Conservation (phyloP, 1,284 basidiomycete species). For the Hemileia vastatrix region DNA sequence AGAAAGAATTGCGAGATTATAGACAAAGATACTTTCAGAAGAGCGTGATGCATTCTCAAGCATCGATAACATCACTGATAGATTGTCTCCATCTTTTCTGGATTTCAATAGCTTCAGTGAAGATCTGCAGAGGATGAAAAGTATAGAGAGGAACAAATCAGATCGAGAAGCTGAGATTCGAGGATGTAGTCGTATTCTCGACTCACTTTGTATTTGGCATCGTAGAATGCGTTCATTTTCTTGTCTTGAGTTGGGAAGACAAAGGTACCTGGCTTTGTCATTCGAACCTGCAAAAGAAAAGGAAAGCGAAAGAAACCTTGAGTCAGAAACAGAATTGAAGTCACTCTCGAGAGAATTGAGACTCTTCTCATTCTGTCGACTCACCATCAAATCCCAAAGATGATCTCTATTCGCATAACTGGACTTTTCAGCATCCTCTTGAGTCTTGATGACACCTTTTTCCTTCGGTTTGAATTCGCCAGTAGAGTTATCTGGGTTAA, state of each 20-base stretch:
- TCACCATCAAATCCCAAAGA: constrained; percentile 86
- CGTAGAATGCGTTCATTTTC: constrained; percentile 64
- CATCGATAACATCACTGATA: too few species aligned
- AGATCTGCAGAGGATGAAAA: too few species aligned
- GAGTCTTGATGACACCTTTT: constrained; percentile 40
- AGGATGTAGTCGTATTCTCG: too few species aligned
- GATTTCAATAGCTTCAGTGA: constrained; percentile 73
- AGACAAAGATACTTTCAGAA: too few species aligned
- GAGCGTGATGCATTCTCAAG: too few species aligned
- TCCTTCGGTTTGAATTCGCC: too few species aligned
- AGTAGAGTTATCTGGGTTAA: constrained; percentile 36
- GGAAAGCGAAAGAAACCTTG: neutral
- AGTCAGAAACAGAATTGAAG: neutral
- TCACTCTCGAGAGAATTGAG: too few species aligned
- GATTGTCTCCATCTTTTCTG: constrained; percentile 77
- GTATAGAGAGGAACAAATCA: too few species aligned
- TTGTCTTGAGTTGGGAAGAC: constrained; percentile 57
- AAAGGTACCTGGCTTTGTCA: constrained; percentile 74
- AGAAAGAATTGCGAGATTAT: too few species aligned
- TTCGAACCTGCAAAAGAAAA: constrained; percentile 56
- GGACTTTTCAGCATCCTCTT: constrained; percentile 48
- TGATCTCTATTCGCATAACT: constrained; percentile 55
- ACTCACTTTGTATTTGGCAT: constrained; percentile 90
- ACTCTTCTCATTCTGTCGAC: too few species aligned
- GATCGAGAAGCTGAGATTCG: too few species aligned